These are phyloP conservation scores for Pueraria montana DNA, from an alignment of 306 rosid genomes.

Conservation along the genomic window DNA sequence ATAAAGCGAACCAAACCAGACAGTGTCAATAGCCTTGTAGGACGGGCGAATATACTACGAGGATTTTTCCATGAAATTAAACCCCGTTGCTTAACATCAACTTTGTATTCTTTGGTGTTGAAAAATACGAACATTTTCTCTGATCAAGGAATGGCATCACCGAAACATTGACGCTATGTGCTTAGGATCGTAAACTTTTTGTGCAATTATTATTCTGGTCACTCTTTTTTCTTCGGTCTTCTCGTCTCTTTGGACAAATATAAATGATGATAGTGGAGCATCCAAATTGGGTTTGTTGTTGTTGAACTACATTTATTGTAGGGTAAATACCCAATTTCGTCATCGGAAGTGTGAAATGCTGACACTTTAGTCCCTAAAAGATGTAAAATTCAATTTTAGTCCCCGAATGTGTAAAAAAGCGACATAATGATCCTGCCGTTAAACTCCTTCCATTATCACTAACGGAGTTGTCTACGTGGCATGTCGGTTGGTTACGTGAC, in stretches of 20 bases:
- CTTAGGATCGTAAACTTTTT: conserved; percentile 9
- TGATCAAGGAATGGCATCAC: conserved; percentile 17
- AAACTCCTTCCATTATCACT: no score
- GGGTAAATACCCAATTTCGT: no score
- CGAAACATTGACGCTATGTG: conserved; percentile 39
- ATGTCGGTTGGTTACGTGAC: no score
- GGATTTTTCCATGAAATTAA: conserved; percentile 37
- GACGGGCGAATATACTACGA: conserved; percentile 36
- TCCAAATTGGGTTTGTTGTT: conserved; percentile 19
- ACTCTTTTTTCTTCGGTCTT: not conserved
- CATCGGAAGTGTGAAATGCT: no score
- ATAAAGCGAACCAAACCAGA: conserved; percentile 12
- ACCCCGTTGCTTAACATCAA: not conserved
- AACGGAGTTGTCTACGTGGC: no score
- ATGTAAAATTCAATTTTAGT: no score
- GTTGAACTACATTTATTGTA: conserved; percentile 41
- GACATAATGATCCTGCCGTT: no score
- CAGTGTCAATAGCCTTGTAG: conserved; percentile 23
- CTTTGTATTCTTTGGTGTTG: not conserved
- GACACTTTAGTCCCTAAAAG: no score
- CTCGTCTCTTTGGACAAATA: conserved; percentile 20
- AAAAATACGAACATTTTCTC: conserved; percentile 1
- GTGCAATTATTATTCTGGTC: conserved; percentile 1
- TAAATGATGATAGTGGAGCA: not conserved
- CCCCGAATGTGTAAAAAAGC: no score